Evolutionary conservation across 2,329 filamentous ascomycete genomes (phyloP).

Genomic region (Coniochaeta prunicola): DNA sequence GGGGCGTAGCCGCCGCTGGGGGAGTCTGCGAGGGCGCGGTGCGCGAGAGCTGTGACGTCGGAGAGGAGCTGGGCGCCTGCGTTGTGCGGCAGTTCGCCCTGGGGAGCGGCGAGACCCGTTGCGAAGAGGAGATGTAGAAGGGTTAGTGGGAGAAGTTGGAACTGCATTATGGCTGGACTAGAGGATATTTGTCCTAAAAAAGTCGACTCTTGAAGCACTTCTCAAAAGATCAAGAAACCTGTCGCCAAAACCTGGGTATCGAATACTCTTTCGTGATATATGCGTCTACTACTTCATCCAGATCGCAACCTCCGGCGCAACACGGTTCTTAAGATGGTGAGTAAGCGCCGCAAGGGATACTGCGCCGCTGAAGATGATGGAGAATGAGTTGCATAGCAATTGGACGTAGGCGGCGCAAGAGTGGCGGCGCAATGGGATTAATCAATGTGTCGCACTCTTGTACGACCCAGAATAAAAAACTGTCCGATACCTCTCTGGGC

Average conservation of each 20-base stretch:
- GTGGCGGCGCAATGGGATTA: background rate
- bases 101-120: background rate
- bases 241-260: background rate
- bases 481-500: background rate
- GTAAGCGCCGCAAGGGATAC: background rate
- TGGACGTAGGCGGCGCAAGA: background rate
- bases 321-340: background rate
- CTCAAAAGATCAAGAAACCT: too few species aligned
- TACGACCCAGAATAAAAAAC: background rate
- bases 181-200: too few species aligned
- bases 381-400: background rate
- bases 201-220: too few species aligned
- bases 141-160: background rate
- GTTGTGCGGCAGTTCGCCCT: background rate
- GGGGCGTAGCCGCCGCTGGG: constrained; percentile 64
- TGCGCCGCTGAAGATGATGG: background rate
- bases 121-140: background rate
- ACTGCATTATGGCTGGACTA: background rate
- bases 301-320: background rate
- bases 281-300: too few species aligned
- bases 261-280: background rate
- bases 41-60: background rate
- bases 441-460: background rate
- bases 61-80: background rate
- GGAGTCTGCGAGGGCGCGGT: constrained; percentile 27